Evolutionary conservation across 169 alveolate genomes (phyloP).

Genomic region (Plasmodium knowlesi): DNA sequence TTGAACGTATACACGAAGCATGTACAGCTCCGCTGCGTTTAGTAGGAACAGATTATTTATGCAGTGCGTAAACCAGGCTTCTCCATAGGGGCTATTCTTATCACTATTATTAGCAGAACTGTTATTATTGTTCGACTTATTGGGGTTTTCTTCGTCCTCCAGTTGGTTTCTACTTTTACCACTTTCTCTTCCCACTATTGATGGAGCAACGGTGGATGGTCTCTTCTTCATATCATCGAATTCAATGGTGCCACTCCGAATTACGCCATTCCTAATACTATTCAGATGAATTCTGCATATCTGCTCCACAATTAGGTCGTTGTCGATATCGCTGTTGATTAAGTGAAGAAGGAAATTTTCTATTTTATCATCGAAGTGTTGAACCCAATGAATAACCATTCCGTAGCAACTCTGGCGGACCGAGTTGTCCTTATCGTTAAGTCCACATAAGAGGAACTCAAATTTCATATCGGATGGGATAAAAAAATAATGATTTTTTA

Average conservation of each 20-base stretch:
- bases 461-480: slow-evolving; percentile 69
- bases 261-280: slow-evolving; percentile 17
- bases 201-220: not conserved
- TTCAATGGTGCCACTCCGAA: slow-evolving; percentile 5
- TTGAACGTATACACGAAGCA: slow-evolving; percentile 52
- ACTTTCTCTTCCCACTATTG: not conserved
- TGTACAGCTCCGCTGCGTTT: slow-evolving; percentile 52
- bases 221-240: not conserved
- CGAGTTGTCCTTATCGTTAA: slow-evolving; percentile 57
- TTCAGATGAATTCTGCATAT: slow-evolving; percentile 46
- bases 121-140: not conserved
- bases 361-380: slow-evolving; percentile 39
- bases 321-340: slow-evolving; percentile 55
- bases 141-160: not conserved
- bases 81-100: slow-evolving; percentile 22
- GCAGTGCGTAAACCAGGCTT: slow-evolving; percentile 41
- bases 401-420: slow-evolving; percentile 64
- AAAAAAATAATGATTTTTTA: slow-evolving; percentile 41
- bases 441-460: slow-evolving; percentile 66
- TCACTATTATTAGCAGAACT: not conserved
- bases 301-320: slow-evolving; percentile 61
- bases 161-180: not conserved
- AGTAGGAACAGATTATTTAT: slow-evolving; percentile 38
- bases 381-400: slow-evolving; percentile 59
- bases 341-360: slow-evolving; percentile 36